Conservation (phyloP, 148 eudicot species). For the Euryodendron excelsum region DNA sequence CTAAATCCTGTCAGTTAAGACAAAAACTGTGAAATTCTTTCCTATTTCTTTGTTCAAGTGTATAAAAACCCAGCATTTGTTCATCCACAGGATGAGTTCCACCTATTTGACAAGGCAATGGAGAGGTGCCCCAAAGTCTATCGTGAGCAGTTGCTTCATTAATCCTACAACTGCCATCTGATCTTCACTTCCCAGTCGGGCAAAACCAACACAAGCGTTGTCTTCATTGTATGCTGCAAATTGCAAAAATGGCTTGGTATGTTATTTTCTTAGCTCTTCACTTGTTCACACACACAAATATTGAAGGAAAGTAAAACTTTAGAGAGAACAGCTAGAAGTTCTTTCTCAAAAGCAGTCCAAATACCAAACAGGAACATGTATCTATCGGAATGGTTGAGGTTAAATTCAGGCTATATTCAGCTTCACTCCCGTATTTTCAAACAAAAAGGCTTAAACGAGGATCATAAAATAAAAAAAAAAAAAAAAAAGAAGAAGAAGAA, state of each 20-base stretch:
- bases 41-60: conserved; percentile 4
- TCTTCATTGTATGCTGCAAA: conserved; percentile 65
- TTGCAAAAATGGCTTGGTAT: neutral
- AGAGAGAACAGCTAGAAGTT: too few relatives aligned
- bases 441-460: too few relatives aligned
- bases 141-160: conserved; percentile 60
- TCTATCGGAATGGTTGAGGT: too few relatives aligned
- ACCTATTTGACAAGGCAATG: conserved; percentile 69
- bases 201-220: conserved; percentile 73
- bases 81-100: conserved; percentile 77
- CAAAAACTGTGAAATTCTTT: neutral
- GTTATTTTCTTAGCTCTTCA: neutral
- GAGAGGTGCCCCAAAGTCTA: conserved; percentile 78
- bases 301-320: too few relatives aligned
- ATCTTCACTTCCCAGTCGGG: conserved; percentile 78
- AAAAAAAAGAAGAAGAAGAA: too few relatives aligned
- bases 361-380: too few relatives aligned
- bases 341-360: too few relatives aligned
- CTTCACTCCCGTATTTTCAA: too few relatives aligned
- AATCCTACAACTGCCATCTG: conserved; percentile 64
- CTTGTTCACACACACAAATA: too few relatives aligned
- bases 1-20: neutral
- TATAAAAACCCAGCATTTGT: conserved; percentile 69
- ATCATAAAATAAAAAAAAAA: too few relatives aligned
- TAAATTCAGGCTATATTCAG: too few relatives aligned